These are phyloP conservation scores for Rhodosporidiobolus sp. DNA, from an alignment of 768 basidiomycete species.

Conservation along the genomic window DNA sequence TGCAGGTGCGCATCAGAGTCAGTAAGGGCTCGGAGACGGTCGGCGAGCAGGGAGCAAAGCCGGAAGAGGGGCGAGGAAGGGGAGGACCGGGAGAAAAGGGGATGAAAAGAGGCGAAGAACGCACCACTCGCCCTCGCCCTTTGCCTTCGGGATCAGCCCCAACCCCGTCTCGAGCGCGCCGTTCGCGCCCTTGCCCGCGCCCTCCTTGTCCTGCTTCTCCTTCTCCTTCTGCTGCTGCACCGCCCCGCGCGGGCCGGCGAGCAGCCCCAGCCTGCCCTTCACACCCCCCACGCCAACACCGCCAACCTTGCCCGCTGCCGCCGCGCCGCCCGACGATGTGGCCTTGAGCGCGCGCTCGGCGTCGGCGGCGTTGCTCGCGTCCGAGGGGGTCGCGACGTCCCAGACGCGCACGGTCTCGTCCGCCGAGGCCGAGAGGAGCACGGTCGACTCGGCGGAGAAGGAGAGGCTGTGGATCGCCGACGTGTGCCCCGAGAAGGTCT, in stretches of 20 bases:
- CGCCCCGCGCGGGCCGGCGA: slow-evolving; percentile 3
- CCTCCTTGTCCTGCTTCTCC: slow-evolving; percentile 19
- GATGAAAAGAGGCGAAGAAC: not conserved
- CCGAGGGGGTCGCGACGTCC: slow-evolving; percentile 62
- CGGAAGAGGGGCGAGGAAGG: too few species aligned
- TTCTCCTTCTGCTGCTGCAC: slow-evolving; percentile 11
- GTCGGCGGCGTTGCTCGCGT: slow-evolving; percentile 56
- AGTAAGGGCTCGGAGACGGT: not conserved
- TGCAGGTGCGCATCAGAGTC: slow-evolving; percentile 47
- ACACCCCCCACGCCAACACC: not conserved
- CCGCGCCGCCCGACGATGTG: slow-evolving; percentile 57
- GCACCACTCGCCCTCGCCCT: slow-evolving; percentile 11
- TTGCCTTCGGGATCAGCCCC: slow-evolving; percentile 3
- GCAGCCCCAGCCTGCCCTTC: not conserved
- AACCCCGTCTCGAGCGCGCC: not conserved
- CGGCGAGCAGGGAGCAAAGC: not conserved
- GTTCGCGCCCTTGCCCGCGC: slow-evolving; percentile 7
- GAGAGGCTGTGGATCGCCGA: slow-evolving; percentile 83
- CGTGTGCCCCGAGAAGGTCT: slow-evolving; percentile 92
- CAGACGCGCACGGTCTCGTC: slow-evolving; percentile 98
- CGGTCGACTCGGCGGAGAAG: slow-evolving; percentile 84
- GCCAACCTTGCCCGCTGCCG: not conserved
- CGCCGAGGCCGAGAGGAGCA: slow-evolving; percentile 84
- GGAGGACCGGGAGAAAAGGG: not conserved
- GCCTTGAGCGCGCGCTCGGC: not conserved